Evolutionary conservation across 805 yeast species (phyloP).

Genomic region (Hermanozyma aechmeae): DNA sequence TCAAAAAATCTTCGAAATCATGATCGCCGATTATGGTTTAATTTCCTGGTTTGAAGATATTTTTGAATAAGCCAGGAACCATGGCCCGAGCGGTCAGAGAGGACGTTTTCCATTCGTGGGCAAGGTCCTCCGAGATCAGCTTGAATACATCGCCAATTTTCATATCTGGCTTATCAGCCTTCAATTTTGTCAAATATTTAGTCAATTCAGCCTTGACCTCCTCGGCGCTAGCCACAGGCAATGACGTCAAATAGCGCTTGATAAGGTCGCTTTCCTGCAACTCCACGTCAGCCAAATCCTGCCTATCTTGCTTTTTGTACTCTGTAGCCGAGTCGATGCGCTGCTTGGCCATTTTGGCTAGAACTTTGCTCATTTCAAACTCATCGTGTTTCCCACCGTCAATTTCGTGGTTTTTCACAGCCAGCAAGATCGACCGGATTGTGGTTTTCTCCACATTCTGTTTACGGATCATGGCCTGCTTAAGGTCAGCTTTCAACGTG

Average conservation of each 20-base stretch:
- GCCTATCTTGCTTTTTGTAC: constrained; percentile 35
- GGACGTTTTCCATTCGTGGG: constrained; percentile 11
- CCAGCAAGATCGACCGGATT: constrained; percentile 32
- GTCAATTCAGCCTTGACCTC: constrained; percentile 22
- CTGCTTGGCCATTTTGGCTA: constrained; percentile 35
- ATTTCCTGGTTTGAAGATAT: constrained; percentile 7
- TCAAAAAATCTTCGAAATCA: too few species aligned
- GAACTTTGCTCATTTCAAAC: constrained; percentile 9
- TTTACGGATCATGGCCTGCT: constrained; percentile 17
- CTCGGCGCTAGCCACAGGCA: constrained; percentile 42
- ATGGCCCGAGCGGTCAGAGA: constrained; percentile 11
- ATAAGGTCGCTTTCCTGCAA: constrained; percentile 35
- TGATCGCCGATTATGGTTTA: too few species aligned
- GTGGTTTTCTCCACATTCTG: constrained; percentile 26
- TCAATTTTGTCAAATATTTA: background rate
- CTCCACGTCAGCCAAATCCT: constrained; percentile 49
- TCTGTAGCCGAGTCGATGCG: constrained; percentile 42
- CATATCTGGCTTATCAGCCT: constrained; percentile 2
- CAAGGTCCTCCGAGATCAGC: constrained; percentile 9
- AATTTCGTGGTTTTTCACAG: constrained; percentile 31
- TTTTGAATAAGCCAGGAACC: constrained; percentile 11
- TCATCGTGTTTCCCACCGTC: constrained; percentile 16
- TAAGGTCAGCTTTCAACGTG: constrained; percentile 12
- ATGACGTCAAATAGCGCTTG: constrained; percentile 22
- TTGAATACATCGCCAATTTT: constrained; percentile 5